Evolutionary conservation across 2,329 filamentous ascomycete genomes (phyloP), one percentile per base, ranked within the genome.

Genomic region (Epichloe sibirici): DNA sequence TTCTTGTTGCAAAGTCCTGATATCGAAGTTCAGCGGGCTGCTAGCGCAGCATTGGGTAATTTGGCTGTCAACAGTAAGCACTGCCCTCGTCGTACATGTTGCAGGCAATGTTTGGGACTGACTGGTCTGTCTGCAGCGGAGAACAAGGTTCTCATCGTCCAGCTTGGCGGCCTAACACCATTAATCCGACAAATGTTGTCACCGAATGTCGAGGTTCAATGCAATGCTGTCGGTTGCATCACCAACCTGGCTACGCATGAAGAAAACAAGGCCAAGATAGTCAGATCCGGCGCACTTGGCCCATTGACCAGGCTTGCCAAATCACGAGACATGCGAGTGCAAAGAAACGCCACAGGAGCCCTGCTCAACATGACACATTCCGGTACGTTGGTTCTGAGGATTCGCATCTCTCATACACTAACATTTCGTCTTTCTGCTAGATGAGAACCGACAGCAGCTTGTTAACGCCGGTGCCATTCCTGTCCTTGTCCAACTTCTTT

Each of bases 301-400:
- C 93, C 93, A 8, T 74, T 98, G 60, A 98, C 93, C 45, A 82
- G 88, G 57, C 74, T 98, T 53, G 93, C 93, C 56, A 97, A 95
- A 71, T 97, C 93, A 23, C 91, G 94, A 69, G 93, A 98, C 64
- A 97, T 97, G 93, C 83, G 93, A 53, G 93, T 98, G 47, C 93
- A 98, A 72, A 82, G 93, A 58, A 98, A 98, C 70, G 93, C 93
- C 53, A 98, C 93, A 1, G 93, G 93, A 51, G 93, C 93, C 45
- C 74, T 98, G 53, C 78, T 98, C 59, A 98, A 98, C 70, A 98
- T 98, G 93, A 98, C 93, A 62, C 93, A 98, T 74, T 97, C 90
- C 58, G 90, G 90, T 95, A 81, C 55, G 78, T 61, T 37, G 31
- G 8, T 31, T 28, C 15, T 17, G 49, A 13, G 11, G 4, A 44